Base-by-base conservation (phyloP, 495 filamentous ascomycete genomes). In the Cercophora samala region DNA sequence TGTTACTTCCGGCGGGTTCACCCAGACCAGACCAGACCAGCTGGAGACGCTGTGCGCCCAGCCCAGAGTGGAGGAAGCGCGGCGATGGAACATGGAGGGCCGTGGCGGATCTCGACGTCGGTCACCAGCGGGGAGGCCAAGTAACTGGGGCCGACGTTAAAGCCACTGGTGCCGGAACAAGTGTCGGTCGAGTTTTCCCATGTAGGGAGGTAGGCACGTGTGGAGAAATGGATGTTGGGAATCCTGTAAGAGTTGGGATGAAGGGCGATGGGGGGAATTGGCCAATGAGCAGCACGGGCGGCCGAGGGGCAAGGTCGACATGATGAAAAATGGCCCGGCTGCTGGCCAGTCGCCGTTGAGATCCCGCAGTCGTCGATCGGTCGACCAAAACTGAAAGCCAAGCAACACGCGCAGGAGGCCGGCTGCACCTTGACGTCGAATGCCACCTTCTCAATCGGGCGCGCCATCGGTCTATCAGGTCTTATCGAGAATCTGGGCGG, bases 1-100 rank as follows among this genome's bases (percentile, higher is more conserved):
- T 67, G 65, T 67, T 63, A 67, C 65, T 67, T 32, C 46, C 65
- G 65, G 60, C 59, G 65, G 65, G 65, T 53, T 52, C 32, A 4
- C 17, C 52, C 52, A 54, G 15, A 54, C 19, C n/a, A n/a, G n/a
- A 21, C 52, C 52, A 4, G n/a, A n/a, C n/a, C n/a, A n/a, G n/a
- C n/a, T n/a, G n/a, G n/a, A 56, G 22, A 21, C 22, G 58, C 23
- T 58, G 54, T 58, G 54, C 23, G 5, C 54, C 58, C 60, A 62
- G 5, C 54, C 58, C 60, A 62, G 26, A 6, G 3, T 18, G 24
- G 26, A 29, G 4, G n/a, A 23, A 56, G 4, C 22, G 53, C n/a
- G 22, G 13, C 6, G 53, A 21, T 21, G 53, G 53, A 21, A 19
- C 53, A 21, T 19, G n/a, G 53, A 21, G 22, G 58, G 22, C 21